phyloP scores from a whole-genome alignment of 176 grass and related monocot genomes.

The Aegilops bicornis region DNA sequence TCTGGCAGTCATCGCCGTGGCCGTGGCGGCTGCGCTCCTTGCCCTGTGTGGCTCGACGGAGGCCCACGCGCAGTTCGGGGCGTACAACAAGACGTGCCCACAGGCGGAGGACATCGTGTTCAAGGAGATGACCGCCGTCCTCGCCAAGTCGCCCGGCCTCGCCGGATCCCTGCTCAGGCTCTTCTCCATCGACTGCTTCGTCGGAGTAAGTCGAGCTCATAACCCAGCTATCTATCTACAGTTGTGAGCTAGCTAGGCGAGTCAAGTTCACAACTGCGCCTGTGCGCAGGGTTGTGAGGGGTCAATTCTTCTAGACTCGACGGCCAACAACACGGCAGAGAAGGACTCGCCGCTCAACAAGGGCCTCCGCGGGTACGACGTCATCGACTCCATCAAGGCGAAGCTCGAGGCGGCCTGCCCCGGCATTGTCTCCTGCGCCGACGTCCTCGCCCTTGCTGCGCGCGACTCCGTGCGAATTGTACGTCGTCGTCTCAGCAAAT shows the following conservation, averaged over 20 bases:
- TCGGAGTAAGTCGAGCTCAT: neutral
- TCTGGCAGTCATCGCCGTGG: neutral
- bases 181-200: constrained; percentile 73
- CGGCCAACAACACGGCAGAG: constrained; percentile 49
- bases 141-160: constrained; percentile 45
- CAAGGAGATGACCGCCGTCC: constrained; percentile 39
- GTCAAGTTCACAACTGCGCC: neutral
- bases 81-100: constrained; percentile 71
- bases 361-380: constrained; percentile 46
- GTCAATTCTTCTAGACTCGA: constrained; percentile 69
- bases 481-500: neutral
- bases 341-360: constrained; percentile 61
- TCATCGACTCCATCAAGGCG: constrained; percentile 59
- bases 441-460: neutral
- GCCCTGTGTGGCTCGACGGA: neutral
- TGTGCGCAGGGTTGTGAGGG: constrained; percentile 59
- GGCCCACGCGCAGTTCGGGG: constrained; percentile 41
- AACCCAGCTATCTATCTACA: neutral
- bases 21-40: neutral
- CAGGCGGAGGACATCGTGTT: constrained; percentile 55
- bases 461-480: constrained; percentile 7
- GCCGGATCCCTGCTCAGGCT: constrained; percentile 49
- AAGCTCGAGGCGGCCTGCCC: constrained; percentile 43
- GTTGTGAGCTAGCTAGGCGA: neutral
- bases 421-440: constrained; percentile 4